Evolutionary conservation across 192 early-diverging fungal species (phyloP).

Genomic region (Entophlyctis luteolus): DNA sequence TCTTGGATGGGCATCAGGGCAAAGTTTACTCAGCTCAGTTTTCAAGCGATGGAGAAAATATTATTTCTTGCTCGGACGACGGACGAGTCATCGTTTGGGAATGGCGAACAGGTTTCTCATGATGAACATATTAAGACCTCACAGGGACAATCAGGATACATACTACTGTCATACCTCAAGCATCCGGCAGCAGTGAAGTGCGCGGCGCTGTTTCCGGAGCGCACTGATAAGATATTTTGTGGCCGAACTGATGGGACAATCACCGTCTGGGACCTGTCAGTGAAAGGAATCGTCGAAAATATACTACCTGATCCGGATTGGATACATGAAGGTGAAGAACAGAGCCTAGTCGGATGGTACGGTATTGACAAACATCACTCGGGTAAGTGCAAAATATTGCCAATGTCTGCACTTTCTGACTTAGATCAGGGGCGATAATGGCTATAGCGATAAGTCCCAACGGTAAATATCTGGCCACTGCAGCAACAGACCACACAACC

Average conservation of each 20-base stretch:
- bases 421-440: constrained; percentile 40
- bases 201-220: constrained; percentile 39
- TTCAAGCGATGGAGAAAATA: constrained; percentile 33
- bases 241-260: constrained; percentile 49
- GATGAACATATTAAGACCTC: no score
- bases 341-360: constrained; percentile 36
- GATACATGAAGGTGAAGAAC: constrained; percentile 32
- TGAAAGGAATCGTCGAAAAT: constrained; percentile 35
- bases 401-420: not conserved
- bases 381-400: constrained; percentile 27
- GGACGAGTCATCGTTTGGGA: constrained; percentile 52
- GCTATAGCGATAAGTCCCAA: constrained; percentile 41
- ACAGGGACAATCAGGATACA: constrained; percentile 11
- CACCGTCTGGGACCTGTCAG: constrained; percentile 40
- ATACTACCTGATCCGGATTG: constrained; percentile 51
- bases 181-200: constrained; percentile 47
- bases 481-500: constrained; percentile 51
- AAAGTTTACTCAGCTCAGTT: constrained; percentile 48
- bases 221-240: constrained; percentile 37
- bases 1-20: constrained; percentile 49
- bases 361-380: constrained; percentile 44
- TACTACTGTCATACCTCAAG: constrained; percentile 34
- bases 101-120: constrained; percentile 46
- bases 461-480: constrained; percentile 43
- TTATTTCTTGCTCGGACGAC: constrained; percentile 49